These are phyloP conservation scores for Gloeopeniophorella convolvens DNA, from an alignment of 768 basidiomycete genomes.

Conservation along the genomic window DNA sequence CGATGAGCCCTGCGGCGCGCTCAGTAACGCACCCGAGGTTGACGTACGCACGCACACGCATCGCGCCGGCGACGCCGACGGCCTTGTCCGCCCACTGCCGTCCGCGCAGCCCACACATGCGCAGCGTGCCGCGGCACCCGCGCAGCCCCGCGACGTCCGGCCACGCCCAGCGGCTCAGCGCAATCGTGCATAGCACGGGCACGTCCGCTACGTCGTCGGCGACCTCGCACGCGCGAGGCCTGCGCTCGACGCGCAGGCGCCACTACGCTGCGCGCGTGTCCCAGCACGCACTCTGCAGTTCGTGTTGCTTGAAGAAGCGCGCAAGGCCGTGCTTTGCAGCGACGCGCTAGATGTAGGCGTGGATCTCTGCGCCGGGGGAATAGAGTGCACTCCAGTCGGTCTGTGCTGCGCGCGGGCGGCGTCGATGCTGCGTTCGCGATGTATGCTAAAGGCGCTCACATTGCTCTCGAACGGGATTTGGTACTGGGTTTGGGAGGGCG, in stretches of 20 bases:
- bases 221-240: constrained; percentile 27
- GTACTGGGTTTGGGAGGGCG: not conserved
- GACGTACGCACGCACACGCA: constrained; percentile 26
- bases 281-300: constrained; percentile 6
- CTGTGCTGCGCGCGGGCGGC: too few relatives aligned
- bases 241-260: constrained; percentile 5
- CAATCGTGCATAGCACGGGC: constrained; percentile 47
- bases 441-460: constrained; percentile 9
- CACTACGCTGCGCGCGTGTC: constrained; percentile 1
- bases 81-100: constrained; percentile 45
- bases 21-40: too few relatives aligned
- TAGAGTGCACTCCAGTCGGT: constrained; percentile 18
- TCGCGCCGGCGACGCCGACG: constrained; percentile 56
- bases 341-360: constrained; percentile 43
- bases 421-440: too few relatives aligned
- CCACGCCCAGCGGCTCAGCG: constrained; percentile 56
- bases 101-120: constrained; percentile 32
- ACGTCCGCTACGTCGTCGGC: constrained; percentile 52
- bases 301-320: constrained; percentile 48
- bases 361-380: constrained; percentile 36
- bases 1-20: constrained; percentile 61
- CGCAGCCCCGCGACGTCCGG: constrained; percentile 56
- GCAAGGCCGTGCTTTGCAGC: constrained; percentile 51
- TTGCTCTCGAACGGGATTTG: constrained; percentile 2
- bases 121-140: constrained; percentile 48